phyloP scores from a whole-genome alignment of 495 filamentous ascomycete genomes.

The Aspergillus coremiiformis region DNA sequence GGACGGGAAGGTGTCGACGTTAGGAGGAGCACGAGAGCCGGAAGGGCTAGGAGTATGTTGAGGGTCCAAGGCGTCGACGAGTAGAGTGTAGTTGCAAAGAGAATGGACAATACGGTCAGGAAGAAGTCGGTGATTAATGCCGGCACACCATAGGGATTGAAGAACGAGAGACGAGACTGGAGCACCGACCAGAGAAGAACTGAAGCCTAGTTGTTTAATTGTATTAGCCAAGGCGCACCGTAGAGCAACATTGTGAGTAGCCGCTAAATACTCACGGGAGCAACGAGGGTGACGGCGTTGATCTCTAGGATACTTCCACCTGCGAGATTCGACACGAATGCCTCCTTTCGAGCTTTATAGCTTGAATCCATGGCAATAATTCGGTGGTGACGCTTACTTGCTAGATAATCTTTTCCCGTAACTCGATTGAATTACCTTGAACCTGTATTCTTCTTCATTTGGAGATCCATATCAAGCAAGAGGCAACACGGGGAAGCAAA shows the following conservation, averaged over 20 bases:
- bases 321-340: conserved; percentile 88
- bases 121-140: conserved; percentile 74
- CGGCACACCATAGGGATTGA: conserved; percentile 61
- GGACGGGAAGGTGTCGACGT: conserved; percentile 33
- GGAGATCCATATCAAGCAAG: neutral
- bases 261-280: conserved; percentile 62
- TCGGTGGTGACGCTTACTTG: neutral
- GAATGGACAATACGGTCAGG: conserved; percentile 70
- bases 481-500: neutral
- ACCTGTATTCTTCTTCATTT: neutral
- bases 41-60: conserved; percentile 63
- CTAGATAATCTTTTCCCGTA: neutral
- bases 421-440: neutral
- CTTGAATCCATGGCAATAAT: conserved; percentile 44
- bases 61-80: conserved; percentile 67
- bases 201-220: conserved; percentile 50
- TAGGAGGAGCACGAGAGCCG: conserved; percentile 56
- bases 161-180: conserved; percentile 80
- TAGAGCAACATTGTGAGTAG: neutral
- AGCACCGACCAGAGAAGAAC: conserved; percentile 83
- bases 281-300: conserved; percentile 73
- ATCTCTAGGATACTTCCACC: conserved; percentile 81
- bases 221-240: neutral
- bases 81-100: conserved; percentile 85
- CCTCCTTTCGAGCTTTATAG: conserved; percentile 89